Percentiles rank a stretch among this genome's conserved stretches.
phyloP scores from a whole-genome alignment of 2,329 filamentous ascomycete genomes.

The Colletotrichum sp. region DNA sequence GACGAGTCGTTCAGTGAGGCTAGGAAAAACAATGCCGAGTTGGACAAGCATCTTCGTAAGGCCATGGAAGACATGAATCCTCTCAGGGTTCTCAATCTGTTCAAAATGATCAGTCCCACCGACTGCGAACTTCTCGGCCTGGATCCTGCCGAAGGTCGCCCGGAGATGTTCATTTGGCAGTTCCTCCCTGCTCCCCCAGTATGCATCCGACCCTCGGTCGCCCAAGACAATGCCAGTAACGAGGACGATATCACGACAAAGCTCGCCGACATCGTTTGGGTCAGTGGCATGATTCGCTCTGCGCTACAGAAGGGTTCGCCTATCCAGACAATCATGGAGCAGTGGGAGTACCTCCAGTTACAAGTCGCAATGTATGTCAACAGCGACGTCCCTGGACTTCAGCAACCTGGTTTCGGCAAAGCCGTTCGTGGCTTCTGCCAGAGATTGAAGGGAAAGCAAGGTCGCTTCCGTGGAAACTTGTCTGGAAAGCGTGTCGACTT shows the following conservation, averaged over 20 bases:
- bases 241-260: slow-evolving; percentile 98
- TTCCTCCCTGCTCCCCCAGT: slow-evolving; percentile 93
- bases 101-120: slow-evolving; percentile 81
- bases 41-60: slow-evolving; percentile 91
- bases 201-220: slow-evolving; percentile 91
- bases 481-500: slow-evolving; percentile 99
- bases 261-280: slow-evolving; percentile 93
- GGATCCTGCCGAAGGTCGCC: slow-evolving; percentile 83
- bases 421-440: slow-evolving; percentile 93
- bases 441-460: slow-evolving; percentile 94
- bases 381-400: slow-evolving; percentile 91
- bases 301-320: slow-evolving; percentile 84
- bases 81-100: slow-evolving; percentile 85
- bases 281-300: slow-evolving; percentile 85
- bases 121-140: slow-evolving; percentile 94
- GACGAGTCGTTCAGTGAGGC: slow-evolving; percentile 85
- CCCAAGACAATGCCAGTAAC: slow-evolving; percentile 89
- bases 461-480: slow-evolving; percentile 93
- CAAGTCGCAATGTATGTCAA: slow-evolving; percentile 99
- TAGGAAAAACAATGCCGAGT: slow-evolving; percentile 76
- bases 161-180: slow-evolving; percentile 98
- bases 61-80: slow-evolving; percentile 95
- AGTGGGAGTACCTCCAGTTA: slow-evolving; percentile 96
- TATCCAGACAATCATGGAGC: slow-evolving; percentile 91
- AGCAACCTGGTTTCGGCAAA: slow-evolving; percentile 86